A percentile compares a stretch with the other conserved stretches of the same genome.
These are phyloP conservation scores for Amborella trichopoda DNA, from an alignment of 164 flowering plant genomes.

Conservation along the genomic window DNA sequence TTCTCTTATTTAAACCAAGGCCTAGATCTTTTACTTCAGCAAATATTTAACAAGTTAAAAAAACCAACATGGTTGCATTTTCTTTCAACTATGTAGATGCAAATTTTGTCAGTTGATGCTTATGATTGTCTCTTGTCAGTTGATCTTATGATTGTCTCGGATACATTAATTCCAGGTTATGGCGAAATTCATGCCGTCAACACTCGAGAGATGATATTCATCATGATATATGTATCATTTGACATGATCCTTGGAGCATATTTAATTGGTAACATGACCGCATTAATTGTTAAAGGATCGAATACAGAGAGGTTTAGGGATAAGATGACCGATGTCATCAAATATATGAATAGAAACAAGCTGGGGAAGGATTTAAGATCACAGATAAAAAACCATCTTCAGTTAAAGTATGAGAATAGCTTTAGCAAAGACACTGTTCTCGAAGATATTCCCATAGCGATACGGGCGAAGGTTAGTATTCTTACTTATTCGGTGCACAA, in stretches of 20 bases:
- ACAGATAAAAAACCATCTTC: slow-evolving; percentile 14
- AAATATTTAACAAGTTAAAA: no score
- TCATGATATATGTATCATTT: slow-evolving; percentile 18
- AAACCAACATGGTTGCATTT: no score
- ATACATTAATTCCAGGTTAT: slow-evolving; percentile 12
- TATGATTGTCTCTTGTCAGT: no score
- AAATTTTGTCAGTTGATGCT: no score
- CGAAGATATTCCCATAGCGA: slow-evolving; percentile 12
- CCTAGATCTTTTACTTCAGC: no score
- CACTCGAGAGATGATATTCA: slow-evolving; percentile 20
- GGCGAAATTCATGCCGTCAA: slow-evolving; percentile 24
- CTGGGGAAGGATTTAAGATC: slow-evolving; percentile 15
- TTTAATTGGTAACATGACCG: slow-evolving; percentile 24
- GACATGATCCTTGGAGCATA: slow-evolving; percentile 23
- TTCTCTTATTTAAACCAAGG: no score
- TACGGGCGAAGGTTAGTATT: slow-evolving; percentile 19
- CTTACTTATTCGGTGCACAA: no score
- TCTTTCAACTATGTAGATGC: no score
- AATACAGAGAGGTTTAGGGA: slow-evolving; percentile 22
- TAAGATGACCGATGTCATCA: slow-evolving; percentile 18
- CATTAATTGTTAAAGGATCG: slow-evolving; percentile 19
- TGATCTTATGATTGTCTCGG: no score
- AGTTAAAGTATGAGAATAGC: slow-evolving; percentile 14
- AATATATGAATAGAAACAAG: slow-evolving; percentile 17
- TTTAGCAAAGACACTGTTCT: slow-evolving; percentile 10